Evolutionary conservation across 257 asterid species (phyloP).

Genomic region (Datura wrightii): DNA sequence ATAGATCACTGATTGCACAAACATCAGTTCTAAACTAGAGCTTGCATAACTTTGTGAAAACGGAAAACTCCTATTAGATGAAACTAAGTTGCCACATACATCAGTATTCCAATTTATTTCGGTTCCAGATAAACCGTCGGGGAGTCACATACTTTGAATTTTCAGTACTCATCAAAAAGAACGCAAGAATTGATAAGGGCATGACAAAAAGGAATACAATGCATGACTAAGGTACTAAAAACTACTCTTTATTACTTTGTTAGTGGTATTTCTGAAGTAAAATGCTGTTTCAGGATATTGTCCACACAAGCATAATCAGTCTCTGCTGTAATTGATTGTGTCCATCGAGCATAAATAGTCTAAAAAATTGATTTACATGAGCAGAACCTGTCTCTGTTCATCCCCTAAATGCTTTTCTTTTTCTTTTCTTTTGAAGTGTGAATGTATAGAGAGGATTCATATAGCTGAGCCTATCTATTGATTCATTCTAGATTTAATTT

Average conservation of each 20-base stretch:
- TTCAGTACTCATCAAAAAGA: constrained; percentile 8
- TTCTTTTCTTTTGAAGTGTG: not conserved
- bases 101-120: constrained; percentile 22
- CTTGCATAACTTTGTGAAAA: not conserved
- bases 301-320: constrained; percentile 10
- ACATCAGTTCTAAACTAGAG: constrained; percentile 13
- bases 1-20: constrained; percentile 12
- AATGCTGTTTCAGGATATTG: not conserved
- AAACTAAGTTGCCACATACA: not conserved
- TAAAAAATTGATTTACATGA: not conserved
- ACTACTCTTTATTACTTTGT: not conserved
- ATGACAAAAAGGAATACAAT: constrained; percentile 1
- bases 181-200: not conserved
- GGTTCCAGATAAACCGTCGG: not conserved
- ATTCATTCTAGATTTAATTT: no score
- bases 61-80: not conserved
- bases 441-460: not conserved
- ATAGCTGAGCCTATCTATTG: not conserved
- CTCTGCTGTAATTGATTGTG: not conserved
- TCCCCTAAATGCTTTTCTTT: not conserved
- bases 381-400: not conserved
- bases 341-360: not conserved
- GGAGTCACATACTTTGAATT: not conserved
- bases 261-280: not conserved
- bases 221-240: not conserved